Base-by-base conservation (phyloP, 1,284 basidiomycete species). In the Pulchroboletus neoregius region DNA sequence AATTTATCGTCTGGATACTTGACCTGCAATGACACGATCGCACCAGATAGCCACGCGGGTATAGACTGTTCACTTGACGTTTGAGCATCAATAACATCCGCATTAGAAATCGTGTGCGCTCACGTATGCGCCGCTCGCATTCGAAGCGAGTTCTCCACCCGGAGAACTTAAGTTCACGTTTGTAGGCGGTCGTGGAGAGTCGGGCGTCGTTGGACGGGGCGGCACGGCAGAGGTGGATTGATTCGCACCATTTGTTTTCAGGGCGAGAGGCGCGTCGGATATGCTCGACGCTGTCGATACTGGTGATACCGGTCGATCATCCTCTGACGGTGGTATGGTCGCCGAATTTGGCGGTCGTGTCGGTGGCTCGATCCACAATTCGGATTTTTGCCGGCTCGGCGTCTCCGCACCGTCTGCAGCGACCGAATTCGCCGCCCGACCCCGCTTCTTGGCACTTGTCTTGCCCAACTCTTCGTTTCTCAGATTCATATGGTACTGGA, bases 1-100 rank as follows among this genome's bases (percentile, higher is more conserved):
- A 98, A 93, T 44, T 69, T 79, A 64, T 98, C 94, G 51, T 90
- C 78, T 2, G 87, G 84, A 63, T 92, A 95, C 66, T 76, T 80
- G 12, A 68, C 65, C 59, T 86, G 82, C 70, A 93, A 80, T 1
- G 72, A 75, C 35, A 76, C 72, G 52, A 87, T 76, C 5, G 87
- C 83, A 24, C 63, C 60, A 20, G 72, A 68, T 18, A 93, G 71
- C 91, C 93, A 94, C 26, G 71, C 64, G 0, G 92, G 92, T 30
- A 77, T 74, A 67, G 79, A 54, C 66, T 64, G 48, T 61, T 61
- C 62, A 66, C 64, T 64, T 63, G 26, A 58, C 43, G 46, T 57
- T 50, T 67, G 55, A 67, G 64, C 56, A 67, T 68, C 58, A 56
- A 65, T 65, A 66, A 35, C 43, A 60, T 62, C 50, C 64, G 48